phyloP scores from a whole-genome alignment of 495 filamentous ascomycete species.

The Corynascus novoguineensis region DNA sequence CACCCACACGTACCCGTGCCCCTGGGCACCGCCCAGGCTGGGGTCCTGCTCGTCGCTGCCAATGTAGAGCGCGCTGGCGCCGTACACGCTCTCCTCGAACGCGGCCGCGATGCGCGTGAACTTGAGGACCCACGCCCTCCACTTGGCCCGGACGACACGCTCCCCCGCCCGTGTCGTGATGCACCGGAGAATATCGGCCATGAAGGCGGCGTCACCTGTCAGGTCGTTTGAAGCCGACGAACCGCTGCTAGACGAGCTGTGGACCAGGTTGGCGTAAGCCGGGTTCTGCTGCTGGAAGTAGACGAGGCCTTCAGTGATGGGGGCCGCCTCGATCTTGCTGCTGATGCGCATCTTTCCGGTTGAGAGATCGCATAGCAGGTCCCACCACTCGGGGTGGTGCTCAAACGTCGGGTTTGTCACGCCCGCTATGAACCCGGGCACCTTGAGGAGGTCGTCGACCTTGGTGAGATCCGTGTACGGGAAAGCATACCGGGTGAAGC shows the following conservation, averaged over 20 bases:
- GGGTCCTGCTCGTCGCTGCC: constrained; percentile 64
- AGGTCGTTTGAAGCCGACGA: constrained; percentile 51
- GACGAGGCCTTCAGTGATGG: constrained; percentile 70
- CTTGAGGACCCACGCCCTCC: constrained; percentile 81
- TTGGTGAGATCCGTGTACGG: constrained; percentile 98
- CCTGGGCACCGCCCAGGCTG: constrained; percentile 41
- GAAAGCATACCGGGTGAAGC: constrained; percentile 96
- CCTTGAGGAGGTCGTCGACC: constrained; percentile 90
- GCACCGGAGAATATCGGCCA: constrained; percentile 74
- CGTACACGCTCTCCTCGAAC: constrained; percentile 93
- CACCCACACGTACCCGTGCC: constrained; percentile 93
- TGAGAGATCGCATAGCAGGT: constrained; percentile 88
- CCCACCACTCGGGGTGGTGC: constrained; percentile 96
- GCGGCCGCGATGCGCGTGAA: constrained; percentile 89
- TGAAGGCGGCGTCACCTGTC: constrained; percentile 87
- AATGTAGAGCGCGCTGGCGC: constrained; percentile 82
- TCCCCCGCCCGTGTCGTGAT: constrained; percentile 85
- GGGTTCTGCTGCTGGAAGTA: constrained; percentile 82
- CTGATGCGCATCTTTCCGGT: constrained; percentile 93
- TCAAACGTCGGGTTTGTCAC: constrained; percentile 97
- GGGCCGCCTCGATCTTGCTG: constrained; percentile 66
- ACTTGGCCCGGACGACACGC: constrained; percentile 81
- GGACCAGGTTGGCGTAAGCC: constrained; percentile 43
- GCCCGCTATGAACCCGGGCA: constrained; percentile 95
- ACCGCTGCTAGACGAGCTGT: constrained; percentile 35